Conservation (phyloP, 805 yeast species). For the Saturnispora galanensis region DNA sequence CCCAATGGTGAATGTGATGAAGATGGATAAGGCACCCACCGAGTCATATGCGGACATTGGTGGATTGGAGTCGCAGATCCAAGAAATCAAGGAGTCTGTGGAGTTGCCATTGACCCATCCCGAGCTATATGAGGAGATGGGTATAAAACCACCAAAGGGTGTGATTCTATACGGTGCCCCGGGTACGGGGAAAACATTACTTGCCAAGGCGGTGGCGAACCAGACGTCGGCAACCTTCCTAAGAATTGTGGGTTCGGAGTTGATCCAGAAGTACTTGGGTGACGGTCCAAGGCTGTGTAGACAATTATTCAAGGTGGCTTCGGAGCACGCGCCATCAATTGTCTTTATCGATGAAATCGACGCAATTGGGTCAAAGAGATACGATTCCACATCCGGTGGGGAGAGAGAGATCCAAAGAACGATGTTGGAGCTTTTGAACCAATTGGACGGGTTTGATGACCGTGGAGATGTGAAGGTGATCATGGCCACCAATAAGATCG, state of each 20-base stretch:
- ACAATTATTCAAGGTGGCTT: conserved; percentile 92
- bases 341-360: conserved; percentile 98
- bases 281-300: conserved; percentile 95
- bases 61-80: conserved; percentile 90
- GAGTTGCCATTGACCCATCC: conserved; percentile 95
- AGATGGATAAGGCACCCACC: conserved; percentile 93
- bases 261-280: conserved; percentile 93
- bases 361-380: conserved; percentile 98
- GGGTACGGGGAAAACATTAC: conserved; percentile 92
- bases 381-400: conserved; percentile 87
- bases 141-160: conserved; percentile 97
- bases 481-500: conserved; percentile 96
- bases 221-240: conserved; percentile 94
- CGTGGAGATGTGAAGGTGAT: conserved; percentile 95
- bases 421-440: conserved; percentile 91
- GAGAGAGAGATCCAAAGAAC: conserved; percentile 97
- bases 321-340: conserved; percentile 96
- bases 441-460: conserved; percentile 94
- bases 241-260: conserved; percentile 93
- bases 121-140: conserved; percentile 96
- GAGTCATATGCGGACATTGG: conserved; percentile 97
- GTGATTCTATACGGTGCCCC: conserved; percentile 96
- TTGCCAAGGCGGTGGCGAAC: conserved; percentile 97
- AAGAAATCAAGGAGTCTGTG: conserved; percentile 95
- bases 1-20: conserved; percentile 97